Conservation (phyloP, 2,329 filamentous ascomycete genomes). For the Alternaria sp. region DNA sequence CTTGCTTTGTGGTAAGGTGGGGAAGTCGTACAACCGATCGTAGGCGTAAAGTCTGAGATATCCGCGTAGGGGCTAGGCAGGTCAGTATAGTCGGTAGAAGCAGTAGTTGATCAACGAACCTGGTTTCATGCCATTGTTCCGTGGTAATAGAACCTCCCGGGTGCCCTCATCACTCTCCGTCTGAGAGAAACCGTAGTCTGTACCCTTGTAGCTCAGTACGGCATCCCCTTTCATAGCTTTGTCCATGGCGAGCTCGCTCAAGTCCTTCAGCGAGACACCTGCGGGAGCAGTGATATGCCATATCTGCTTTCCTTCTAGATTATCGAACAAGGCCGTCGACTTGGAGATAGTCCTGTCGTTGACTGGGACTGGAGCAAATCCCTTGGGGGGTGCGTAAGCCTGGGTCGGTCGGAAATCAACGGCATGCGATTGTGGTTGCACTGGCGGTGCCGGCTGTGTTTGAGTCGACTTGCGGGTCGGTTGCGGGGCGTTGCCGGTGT, state of each 20-base stretch:
- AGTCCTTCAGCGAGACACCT: slow-evolving; percentile 69
- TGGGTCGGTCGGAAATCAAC: slow-evolving; percentile 45
- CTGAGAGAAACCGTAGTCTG: slow-evolving; percentile 66
- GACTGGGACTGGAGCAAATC: slow-evolving; percentile 58
- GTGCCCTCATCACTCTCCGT: slow-evolving; percentile 59
- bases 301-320: slow-evolving; percentile 72
- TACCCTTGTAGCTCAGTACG: slow-evolving; percentile 67
- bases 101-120: slow-evolving; percentile 51
- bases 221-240: slow-evolving; percentile 60
- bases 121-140: slow-evolving; percentile 61
- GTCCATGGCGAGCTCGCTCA: slow-evolving; percentile 70
- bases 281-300: slow-evolving; percentile 82
- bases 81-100: slow-evolving; percentile 11
- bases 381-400: slow-evolving; percentile 48
- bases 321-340: slow-evolving; percentile 60
- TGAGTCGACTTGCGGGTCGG: slow-evolving; percentile 22
- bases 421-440: slow-evolving; percentile 31
- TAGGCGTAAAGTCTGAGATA: slow-evolving; percentile 69
- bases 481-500: slow-evolving; percentile 36
- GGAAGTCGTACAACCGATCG: slow-evolving; percentile 67
- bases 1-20: slow-evolving; percentile 50
- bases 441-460: slow-evolving; percentile 4
- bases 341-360: slow-evolving; percentile 48
- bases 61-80: slow-evolving; percentile 31
- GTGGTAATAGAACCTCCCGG: slow-evolving; percentile 68